Percentiles rank a stretch among this genome's conserved stretches.
Conservation (phyloP, 2,329 filamentous ascomycete genomes). For the Aspergillus pseudoglaucus region DNA sequence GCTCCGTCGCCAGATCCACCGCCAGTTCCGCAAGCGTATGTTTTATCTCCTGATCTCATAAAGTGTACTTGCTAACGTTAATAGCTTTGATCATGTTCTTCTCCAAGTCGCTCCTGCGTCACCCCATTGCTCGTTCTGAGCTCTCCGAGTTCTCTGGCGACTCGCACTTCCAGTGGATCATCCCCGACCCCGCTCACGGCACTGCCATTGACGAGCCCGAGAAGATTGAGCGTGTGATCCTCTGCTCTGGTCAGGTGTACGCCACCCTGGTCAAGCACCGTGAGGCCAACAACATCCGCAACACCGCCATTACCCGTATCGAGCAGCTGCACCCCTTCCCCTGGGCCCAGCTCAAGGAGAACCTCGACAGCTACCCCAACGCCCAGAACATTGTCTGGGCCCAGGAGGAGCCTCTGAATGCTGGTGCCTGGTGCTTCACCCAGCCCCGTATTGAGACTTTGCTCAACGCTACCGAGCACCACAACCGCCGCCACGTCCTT, state of each 20-base stretch:
- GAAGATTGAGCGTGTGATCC: constrained; percentile 86
- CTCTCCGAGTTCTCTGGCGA: constrained; percentile 88
- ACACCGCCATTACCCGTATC: constrained; percentile 88
- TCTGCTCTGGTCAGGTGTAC: constrained; percentile 94
- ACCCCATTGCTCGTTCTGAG: constrained; percentile 81
- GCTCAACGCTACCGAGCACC: constrained; percentile 81
- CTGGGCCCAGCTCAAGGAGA: constrained; percentile 93
- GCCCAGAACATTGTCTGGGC: constrained; percentile 96
- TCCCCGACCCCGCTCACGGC: constrained; percentile 80
- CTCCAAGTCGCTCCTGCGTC: constrained; percentile 91
- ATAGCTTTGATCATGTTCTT: constrained; percentile 93
- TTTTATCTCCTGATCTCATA: constrained; percentile 13
- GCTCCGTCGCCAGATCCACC: constrained; percentile 93
- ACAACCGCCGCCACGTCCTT: constrained; percentile 93
- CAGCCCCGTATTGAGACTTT: constrained; percentile 96
- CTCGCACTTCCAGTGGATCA: constrained; percentile 95
- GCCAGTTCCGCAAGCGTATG: constrained; percentile 98
- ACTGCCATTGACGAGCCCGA: constrained; percentile 68
- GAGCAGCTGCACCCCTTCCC: constrained; percentile 99
- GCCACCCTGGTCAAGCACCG: constrained; percentile 86
- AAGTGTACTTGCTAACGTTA: neutral
- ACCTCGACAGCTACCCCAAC: constrained; percentile 94
- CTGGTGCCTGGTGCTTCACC: constrained; percentile 93
- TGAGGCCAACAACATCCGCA: constrained; percentile 74
- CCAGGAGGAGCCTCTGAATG: constrained; percentile 96